Base-by-base conservation (phyloP, 2,329 filamentous ascomycete genomes). In the Penicillium freii region DNA sequence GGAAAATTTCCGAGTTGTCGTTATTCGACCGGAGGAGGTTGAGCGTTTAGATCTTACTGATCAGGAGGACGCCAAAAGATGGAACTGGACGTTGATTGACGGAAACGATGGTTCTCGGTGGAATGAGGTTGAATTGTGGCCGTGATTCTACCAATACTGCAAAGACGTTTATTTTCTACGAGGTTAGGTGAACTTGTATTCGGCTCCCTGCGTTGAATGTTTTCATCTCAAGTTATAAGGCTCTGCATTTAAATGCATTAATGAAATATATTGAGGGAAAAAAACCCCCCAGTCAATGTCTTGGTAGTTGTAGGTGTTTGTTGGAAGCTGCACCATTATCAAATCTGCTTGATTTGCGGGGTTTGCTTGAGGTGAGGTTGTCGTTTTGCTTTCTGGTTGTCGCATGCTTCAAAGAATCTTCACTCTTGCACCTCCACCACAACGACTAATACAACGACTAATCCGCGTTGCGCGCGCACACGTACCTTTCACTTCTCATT, bases 1-100 rank as follows among this genome's bases (percentile, higher is more conserved):
- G 64, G 77, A 77, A 62, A 90, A 95, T 72, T 96, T 96, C 71
- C 81, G 93, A 52, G 90, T 96, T 0, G 90, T 96, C 4, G 87
- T 94, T 69, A 94, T 99, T 71, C 85, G 87, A 48, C 87, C 96
- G 0, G 84, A 89, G 9, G 85, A 89, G 71, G 87, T 95, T 21
- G 92, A 96, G 71, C 81, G 82, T 66, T 79, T 89, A 17, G 89
- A 94, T 71, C 74, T 95, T 52, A 86, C 83, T 56, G 83, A 91
- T 69, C 84, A 87, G 0, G 81, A 82, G 46, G 83, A 83, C 59
- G 80, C 81, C 13, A 79, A 82, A 62, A 80, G 92, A 66, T 89
- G 86, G 80, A 77, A 84, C 58, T 93, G 92, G 75, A 86, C 81
- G 27, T 83, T 85, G 64, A 78, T 82, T 54, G 75, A 71, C 17